Percentiles rank a stretch among this genome's conserved stretches.
Evolutionary conservation across 805 yeast genomes (phyloP).

Genomic region (Ogataea sp.): DNA sequence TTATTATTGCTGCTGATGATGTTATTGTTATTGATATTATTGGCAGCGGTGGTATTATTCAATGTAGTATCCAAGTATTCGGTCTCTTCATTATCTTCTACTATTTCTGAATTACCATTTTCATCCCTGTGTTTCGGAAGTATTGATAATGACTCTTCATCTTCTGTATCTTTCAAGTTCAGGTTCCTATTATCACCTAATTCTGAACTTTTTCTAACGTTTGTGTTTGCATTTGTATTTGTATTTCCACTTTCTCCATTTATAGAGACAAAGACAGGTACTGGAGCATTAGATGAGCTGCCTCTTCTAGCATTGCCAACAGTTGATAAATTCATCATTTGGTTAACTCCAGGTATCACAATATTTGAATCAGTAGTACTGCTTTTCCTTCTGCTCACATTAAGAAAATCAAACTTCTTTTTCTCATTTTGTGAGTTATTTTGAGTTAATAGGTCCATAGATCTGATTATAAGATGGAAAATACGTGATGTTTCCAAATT

Average conservation of each 20-base stretch:
- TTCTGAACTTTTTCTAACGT: too few species aligned
- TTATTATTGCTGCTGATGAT: neutral
- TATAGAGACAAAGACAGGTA: conserved; percentile 12
- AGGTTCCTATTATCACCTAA: too few species aligned
- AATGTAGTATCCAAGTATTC: too few species aligned
- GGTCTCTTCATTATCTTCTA: too few species aligned
- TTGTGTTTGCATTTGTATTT: neutral
- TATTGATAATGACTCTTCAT: too few species aligned
- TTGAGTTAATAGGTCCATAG: conserved; percentile 12
- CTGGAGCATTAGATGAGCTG: conserved; percentile 18
- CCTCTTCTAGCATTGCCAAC: conserved; percentile 11
- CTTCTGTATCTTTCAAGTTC: too few species aligned
- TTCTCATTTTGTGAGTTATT: conserved; percentile 5
- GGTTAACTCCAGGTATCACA: neutral
- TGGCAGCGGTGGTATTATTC: neutral
- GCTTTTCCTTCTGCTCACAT: conserved; percentile 7
- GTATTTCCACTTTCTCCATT: neutral
- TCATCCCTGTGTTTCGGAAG: too few species aligned
- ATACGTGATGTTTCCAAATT: conserved; percentile 18
- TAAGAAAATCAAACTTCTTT: conserved; percentile 12
- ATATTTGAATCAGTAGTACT: neutral
- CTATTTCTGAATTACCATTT: too few species aligned
- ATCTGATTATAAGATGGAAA: conserved; percentile 22
- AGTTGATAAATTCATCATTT: neutral
- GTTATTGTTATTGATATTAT: neutral